These are phyloP conservation scores for Backusella australiensis DNA, from an alignment of 192 early-diverging fungal species.

Conservation along the genomic window DNA sequence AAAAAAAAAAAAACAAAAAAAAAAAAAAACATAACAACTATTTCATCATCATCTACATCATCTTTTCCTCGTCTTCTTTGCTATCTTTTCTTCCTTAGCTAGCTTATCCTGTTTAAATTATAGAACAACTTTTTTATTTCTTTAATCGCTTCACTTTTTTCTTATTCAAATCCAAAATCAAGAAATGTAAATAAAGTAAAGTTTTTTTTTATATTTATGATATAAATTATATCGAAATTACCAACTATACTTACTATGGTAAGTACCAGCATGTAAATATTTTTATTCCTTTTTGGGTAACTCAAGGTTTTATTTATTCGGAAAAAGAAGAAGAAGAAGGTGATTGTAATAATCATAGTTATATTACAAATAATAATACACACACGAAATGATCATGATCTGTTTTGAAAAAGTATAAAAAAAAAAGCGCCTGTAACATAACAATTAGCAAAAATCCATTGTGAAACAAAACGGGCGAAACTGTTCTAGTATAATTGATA, in stretches of 20 bases:
- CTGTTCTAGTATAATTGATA: background rate
- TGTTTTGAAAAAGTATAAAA: background rate
- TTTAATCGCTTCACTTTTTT: background rate
- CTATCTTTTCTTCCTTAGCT: background rate
- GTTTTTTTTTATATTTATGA: background rate
- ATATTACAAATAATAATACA: background rate
- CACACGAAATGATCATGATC: background rate
- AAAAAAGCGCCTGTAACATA: background rate
- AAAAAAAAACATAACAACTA: background rate
- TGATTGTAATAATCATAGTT: background rate
- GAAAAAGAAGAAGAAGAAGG: background rate
- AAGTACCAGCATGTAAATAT: background rate
- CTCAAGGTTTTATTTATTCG: background rate
- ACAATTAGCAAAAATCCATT: background rate
- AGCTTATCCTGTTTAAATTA: background rate
- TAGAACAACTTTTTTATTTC: background rate
- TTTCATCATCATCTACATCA: background rate
- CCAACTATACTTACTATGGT: background rate
- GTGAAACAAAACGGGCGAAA: background rate
- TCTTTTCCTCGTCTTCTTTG: background rate
- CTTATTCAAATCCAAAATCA: background rate
- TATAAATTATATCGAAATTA: background rate
- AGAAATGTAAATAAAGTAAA: slow-evolving; percentile 6
- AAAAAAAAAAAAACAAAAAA: no score
- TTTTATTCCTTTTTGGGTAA: background rate